Base-by-base conservation (phyloP, 1,139 yeast genomes). In the Candida tropicalis region DNA sequence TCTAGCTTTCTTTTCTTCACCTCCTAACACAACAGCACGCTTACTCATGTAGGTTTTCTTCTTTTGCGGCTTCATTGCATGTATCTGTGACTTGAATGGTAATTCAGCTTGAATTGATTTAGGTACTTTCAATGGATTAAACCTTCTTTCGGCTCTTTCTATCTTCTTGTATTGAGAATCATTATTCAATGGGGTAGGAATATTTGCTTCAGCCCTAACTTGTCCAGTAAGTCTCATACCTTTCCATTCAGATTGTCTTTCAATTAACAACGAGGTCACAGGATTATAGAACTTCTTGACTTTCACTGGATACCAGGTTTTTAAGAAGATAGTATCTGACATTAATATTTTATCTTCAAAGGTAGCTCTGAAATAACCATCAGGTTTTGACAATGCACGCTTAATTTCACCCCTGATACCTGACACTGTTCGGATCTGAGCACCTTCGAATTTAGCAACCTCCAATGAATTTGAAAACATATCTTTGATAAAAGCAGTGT, bases 401-500 rank as follows among this genome's bases (percentile, higher is more conserved):
- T 95, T 95, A 55, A 95, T 91, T 65, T 95, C 99, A 63, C 99
- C 99, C 56, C 99, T 75, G 47, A 95, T 89, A 45, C 99, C 99
- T 3, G 97, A 88, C 5, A 95, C 99, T 0, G 99, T 93, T 64
- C 91, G 84, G 58, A 95, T 88, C 34, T 91, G 84, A 0, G 99
- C 99, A 45, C 99, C 99, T 70, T 95, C 99, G 60, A 95, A 95
- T 62, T 91, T 88, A 37, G 98, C 98, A 45, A 91, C 97, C 68
- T 95, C 99, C 65, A 95, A 75, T 0, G 96, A 78, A 46, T 95
- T 84, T 22, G 85, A 77, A 63, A 95, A 95, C 99, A 95, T 95
- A 59, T 91, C 98, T 65, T 89, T 91, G 59, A 95, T 84, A 60
- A 95, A 95, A 1, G 99, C 99, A 3, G 99, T 95, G 67, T 93